These are phyloP conservation scores for Macrophomina pseudophaseolina DNA, from an alignment of 2,329 filamentous ascomycete genomes.

Conservation along the genomic window DNA sequence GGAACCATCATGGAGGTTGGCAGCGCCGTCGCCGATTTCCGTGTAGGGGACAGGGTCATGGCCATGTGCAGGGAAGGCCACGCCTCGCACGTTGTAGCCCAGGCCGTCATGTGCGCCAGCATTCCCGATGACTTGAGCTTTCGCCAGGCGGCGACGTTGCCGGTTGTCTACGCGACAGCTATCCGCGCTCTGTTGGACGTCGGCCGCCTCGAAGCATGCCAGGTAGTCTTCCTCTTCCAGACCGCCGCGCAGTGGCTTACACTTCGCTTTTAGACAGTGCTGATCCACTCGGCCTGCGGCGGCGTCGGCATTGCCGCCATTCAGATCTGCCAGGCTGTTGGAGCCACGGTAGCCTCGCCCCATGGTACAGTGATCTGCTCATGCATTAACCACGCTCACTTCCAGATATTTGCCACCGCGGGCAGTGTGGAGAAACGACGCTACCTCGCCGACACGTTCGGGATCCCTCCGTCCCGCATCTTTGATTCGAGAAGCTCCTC, in stretches of 20 bases:
- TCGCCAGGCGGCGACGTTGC: slow-evolving; percentile 32
- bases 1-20: slow-evolving; percentile 31
- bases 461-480: slow-evolving; percentile 33
- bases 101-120: background rate
- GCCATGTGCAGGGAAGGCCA: background rate
- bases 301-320: slow-evolving; percentile 32
- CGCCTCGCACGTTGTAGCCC: background rate
- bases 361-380: too few species aligned
- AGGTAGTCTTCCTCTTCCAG: too few species aligned
- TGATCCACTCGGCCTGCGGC: slow-evolving; percentile 32
- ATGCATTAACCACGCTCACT: background rate
- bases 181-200: background rate
- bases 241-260: too few species aligned
- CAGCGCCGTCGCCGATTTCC: slow-evolving; percentile 22
- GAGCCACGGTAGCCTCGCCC: slow-evolving; percentile 29
- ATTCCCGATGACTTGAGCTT: slow-evolving; percentile 29
- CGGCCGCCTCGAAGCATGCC: too few species aligned
- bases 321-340: slow-evolving; percentile 30
- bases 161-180: slow-evolving; percentile 30
- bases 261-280: background rate
- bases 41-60: slow-evolving; percentile 23
- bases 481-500: slow-evolving; percentile 33
- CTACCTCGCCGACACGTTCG: slow-evolving; percentile 24
- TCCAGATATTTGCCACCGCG: slow-evolving; percentile 26
- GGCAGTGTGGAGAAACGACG: slow-evolving; percentile 18